Base-by-base conservation (phyloP, 1,139 yeast species). In the Scheffersomyces parashehatae region DNA sequence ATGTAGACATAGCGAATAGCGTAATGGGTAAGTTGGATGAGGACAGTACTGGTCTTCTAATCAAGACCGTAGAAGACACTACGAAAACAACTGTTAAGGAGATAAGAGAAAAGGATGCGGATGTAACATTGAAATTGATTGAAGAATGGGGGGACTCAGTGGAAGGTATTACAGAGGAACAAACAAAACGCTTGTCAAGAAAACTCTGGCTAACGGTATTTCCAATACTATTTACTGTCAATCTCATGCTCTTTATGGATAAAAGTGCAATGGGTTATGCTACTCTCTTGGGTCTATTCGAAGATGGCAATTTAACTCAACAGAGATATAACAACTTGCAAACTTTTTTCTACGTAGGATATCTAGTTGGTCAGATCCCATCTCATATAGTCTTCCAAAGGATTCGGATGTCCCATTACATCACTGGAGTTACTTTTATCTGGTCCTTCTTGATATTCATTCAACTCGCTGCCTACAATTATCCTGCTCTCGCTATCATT, bases 241-340 rank as follows among this genome's bases (percentile, higher is more conserved):
- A 72, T 51, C 49, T 69, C 43, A 47, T 71, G 12, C 56, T 73
- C 50, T 74, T 70, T 51, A 66, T 73, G 62, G 80, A 75, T 51
- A 75, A 75, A 48, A 71, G 77, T 3, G 66, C 77, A 2, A 52
- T 73, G 37, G 67, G 75, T 1, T 75, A 72, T 49, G 67, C 73
- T 28, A 59, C 76, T 1, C 63, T 74, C 24, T 60, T 73, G 37
- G 78, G 72, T 0, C 56, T 74, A 28, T 73, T 65, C 59, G 67
- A 63, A 16, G 77, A 69, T 39, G 68, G 75, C 2, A 66, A 66
- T 2, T 45, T 75, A 28, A 51, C 51, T 16, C 64, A 64, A 46
- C 46, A 60, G 42, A 57, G 63, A 37, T 71, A 66, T 50, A 67
- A 70, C 44, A 66, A 70, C 44, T 59, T 66, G 15, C 67, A 68